Percentiles rank a stretch among this genome's conserved stretches.
phyloP scores from a whole-genome alignment of 768 basidiomycete species.

The Asterophora parasitica region DNA sequence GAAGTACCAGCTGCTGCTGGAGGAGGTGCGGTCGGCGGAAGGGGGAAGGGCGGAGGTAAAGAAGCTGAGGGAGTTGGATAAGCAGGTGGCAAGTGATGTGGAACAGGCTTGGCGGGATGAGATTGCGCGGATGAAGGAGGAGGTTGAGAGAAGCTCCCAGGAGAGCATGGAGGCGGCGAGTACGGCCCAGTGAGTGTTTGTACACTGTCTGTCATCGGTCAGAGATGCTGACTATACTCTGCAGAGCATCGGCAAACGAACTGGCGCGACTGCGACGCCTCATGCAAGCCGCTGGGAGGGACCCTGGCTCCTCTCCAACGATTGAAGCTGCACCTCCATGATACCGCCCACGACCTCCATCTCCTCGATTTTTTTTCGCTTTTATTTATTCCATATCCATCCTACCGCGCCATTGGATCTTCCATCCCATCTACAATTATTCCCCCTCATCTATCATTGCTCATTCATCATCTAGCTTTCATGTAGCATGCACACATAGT shows the following conservation, averaged over 20 bases:
- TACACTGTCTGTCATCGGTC: neutral
- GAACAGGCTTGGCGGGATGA: slow-evolving; percentile 59
- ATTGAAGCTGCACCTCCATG: slow-evolving; percentile 13
- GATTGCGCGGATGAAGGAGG: slow-evolving; percentile 45
- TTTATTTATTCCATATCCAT: neutral
- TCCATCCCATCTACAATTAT: neutral
- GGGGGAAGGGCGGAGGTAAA: slow-evolving; percentile 42
- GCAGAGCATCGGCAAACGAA: slow-evolving; percentile 56
- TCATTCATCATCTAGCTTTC: slow-evolving; percentile 14
- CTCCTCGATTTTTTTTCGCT: neutral
- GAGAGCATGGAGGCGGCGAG: slow-evolving; percentile 54
- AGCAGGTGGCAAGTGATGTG: slow-evolving; percentile 46
- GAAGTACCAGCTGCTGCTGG: slow-evolving; percentile 63
- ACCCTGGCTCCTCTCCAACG: slow-evolving; percentile 11
- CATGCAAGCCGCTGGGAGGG: slow-evolving; percentile 53
- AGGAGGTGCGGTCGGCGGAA: slow-evolving; percentile 56
- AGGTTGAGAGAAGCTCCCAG: slow-evolving; percentile 48
- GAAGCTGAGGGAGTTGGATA: slow-evolving; percentile 46
- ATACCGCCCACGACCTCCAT: neutral
- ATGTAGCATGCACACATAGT: slow-evolving; percentile 11
- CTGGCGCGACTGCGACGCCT: slow-evolving; percentile 66
- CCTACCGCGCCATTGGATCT: neutral
- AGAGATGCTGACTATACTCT: slow-evolving; percentile 9
- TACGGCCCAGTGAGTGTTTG: slow-evolving; percentile 55
- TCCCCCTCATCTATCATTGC: slow-evolving; percentile 8